These are phyloP conservation scores for Funneliformis mosseae DNA, from an alignment of 192 early-diverging fungal genomes.

Conservation along the genomic window DNA sequence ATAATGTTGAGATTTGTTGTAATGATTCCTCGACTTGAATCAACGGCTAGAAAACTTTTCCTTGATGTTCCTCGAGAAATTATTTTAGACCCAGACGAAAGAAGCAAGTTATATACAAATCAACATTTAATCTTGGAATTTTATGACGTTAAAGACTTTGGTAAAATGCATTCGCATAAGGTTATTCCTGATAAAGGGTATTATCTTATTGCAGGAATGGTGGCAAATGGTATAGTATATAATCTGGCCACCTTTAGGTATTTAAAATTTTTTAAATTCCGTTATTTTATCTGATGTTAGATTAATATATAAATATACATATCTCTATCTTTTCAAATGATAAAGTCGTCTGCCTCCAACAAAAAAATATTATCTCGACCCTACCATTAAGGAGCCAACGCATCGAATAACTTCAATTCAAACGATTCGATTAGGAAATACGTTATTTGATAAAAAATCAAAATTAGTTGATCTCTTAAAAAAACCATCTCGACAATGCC, in stretches of 20 bases:
- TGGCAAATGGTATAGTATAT: not conserved
- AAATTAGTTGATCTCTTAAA: not conserved
- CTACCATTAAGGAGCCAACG: not conserved
- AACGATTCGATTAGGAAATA: not conserved
- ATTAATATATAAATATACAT: not conserved
- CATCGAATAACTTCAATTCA: not conserved
- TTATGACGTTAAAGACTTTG: not conserved
- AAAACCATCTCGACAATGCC: no score
- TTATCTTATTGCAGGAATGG: slow-evolving; percentile 15
- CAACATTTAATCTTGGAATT: not conserved
- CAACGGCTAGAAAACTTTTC: slow-evolving; percentile 5
- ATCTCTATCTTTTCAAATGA: not conserved
- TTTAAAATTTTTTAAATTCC: not conserved
- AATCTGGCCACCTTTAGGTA: slow-evolving; percentile 5
- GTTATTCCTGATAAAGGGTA: slow-evolving; percentile 3
- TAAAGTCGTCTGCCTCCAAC: not conserved
- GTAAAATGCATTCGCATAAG: not conserved
- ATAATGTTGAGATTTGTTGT: not conserved
- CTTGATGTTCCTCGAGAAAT: not conserved
- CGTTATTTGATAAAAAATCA: not conserved
- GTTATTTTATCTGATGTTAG: not conserved
- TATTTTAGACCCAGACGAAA: not conserved
- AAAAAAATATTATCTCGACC: not conserved
- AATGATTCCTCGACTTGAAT: slow-evolving; percentile 14
- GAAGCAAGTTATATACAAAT: not conserved